Conservation (phyloP, 345 rosid species). For the Heritiera littoralis region DNA sequence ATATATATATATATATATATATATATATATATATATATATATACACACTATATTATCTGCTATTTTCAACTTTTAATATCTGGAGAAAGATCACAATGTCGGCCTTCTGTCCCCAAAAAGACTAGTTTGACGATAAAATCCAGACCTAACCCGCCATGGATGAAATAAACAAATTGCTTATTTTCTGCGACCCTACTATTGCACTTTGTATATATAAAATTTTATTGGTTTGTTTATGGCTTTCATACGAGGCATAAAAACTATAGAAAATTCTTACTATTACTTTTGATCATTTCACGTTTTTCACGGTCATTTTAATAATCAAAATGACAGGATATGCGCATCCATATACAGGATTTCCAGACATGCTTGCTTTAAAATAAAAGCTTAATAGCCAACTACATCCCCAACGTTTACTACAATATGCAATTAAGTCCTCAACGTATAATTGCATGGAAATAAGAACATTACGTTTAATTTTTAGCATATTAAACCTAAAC, state of each 20-base stretch:
- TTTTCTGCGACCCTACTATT: background rate
- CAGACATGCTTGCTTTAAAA: background rate
- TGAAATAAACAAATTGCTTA: background rate
- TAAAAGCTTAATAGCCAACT: too few species aligned
- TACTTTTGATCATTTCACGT: background rate
- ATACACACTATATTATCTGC: too few species aligned
- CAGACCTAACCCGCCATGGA: background rate
- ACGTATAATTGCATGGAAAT: too few species aligned
- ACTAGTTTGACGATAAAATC: background rate
- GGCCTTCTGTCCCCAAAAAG: background rate
- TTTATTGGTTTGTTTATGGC: background rate
- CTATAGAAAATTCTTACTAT: too few species aligned
- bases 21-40: too few species aligned
- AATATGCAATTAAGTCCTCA: too few species aligned
- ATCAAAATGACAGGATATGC: background rate
- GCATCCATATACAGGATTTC: background rate
- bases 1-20: too few species aligned
- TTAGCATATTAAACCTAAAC: too few species aligned
- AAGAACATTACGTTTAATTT: too few species aligned
- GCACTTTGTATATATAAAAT: background rate
- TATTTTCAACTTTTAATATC: too few species aligned
- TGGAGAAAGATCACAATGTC: background rate
- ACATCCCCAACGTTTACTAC: too few species aligned
- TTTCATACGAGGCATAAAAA: too few species aligned
- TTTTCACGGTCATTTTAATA: background rate